Percentiles rank a stretch among this genome's conserved stretches.
Conservation (phyloP, 805 yeast species). For the Hanseniaspora lachancei region DNA sequence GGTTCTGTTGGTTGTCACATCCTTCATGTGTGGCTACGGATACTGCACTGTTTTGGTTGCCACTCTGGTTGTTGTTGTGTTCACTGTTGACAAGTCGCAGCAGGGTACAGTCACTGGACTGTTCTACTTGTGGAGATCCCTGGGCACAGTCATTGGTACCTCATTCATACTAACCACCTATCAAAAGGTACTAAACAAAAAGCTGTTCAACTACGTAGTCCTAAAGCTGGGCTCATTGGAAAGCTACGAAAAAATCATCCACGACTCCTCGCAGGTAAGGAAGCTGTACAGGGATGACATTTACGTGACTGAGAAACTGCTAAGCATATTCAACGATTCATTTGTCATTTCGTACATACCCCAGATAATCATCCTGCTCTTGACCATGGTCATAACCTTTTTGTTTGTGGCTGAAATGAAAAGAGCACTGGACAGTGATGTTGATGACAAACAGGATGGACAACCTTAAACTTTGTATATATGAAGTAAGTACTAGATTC, state of each 20-base stretch:
- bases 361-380: constrained; percentile 17
- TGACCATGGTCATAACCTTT: constrained; percentile 17
- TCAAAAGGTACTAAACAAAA: constrained; percentile 24
- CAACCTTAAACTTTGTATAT: neutral
- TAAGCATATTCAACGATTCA: constrained; percentile 20
- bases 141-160: constrained; percentile 37
- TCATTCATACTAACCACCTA: constrained; percentile 31
- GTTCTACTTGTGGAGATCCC: constrained; percentile 37
- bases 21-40: constrained; percentile 35
- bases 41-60: constrained; percentile 43
- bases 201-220: constrained; percentile 26
- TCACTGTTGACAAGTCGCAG: constrained; percentile 32
- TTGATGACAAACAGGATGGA: neutral
- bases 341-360: constrained; percentile 24
- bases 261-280: constrained; percentile 24
- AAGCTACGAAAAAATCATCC: constrained; percentile 19
- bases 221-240: constrained; percentile 16
- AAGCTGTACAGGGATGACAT: constrained; percentile 14
- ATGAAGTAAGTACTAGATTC: no score
- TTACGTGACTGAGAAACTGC: constrained; percentile 13
- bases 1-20: constrained; percentile 21
- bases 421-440: neutral
- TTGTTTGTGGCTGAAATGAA: constrained; percentile 2
- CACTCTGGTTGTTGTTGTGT: constrained; percentile 43
- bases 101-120: constrained; percentile 40